Percentiles rank a stretch among this genome's conserved stretches.
phyloP scores from a whole-genome alignment of 495 filamentous ascomycete species.

The Annulohypoxylon bovei region DNA sequence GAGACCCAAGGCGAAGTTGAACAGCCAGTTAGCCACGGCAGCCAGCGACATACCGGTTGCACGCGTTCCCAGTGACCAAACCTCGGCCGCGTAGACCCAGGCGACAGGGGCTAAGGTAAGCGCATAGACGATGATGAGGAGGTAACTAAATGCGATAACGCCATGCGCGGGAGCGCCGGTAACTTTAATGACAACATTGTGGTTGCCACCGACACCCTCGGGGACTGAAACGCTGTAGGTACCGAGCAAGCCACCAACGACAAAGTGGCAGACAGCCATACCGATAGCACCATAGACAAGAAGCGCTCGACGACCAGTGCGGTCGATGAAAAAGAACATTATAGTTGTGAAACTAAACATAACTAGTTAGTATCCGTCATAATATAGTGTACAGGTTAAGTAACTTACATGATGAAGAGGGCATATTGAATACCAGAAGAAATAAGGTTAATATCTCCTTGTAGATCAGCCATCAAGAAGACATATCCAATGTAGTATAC shows the following conservation, averaged over 20 bases:
- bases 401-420: conserved; percentile 69
- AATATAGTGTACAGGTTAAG: neutral
- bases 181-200: conserved; percentile 72
- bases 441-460: conserved; percentile 72
- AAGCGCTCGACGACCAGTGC: conserved; percentile 74
- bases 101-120: conserved; percentile 74
- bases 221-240: conserved; percentile 58
- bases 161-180: conserved; percentile 69
- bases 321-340: conserved; percentile 78
- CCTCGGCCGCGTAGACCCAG: conserved; percentile 81
- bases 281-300: conserved; percentile 74
- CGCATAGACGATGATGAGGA: conserved; percentile 76
- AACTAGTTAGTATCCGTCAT: conserved; percentile 38
- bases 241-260: conserved; percentile 67
- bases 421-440: conserved; percentile 79
- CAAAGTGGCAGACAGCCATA: conserved; percentile 76
- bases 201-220: conserved; percentile 69
- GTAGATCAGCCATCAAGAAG: conserved; percentile 72
- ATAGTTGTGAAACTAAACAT: conserved; percentile 70
- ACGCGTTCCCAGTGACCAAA: conserved; percentile 78
- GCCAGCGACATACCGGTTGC: conserved; percentile 76
- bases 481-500: conserved; percentile 80
- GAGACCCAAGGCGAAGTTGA: conserved; percentile 77
- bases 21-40: conserved; percentile 77
- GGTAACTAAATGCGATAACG: conserved; percentile 77